Base-by-base conservation (phyloP, 768 basidiomycete genomes). In the Lactarius deliciosus region DNA sequence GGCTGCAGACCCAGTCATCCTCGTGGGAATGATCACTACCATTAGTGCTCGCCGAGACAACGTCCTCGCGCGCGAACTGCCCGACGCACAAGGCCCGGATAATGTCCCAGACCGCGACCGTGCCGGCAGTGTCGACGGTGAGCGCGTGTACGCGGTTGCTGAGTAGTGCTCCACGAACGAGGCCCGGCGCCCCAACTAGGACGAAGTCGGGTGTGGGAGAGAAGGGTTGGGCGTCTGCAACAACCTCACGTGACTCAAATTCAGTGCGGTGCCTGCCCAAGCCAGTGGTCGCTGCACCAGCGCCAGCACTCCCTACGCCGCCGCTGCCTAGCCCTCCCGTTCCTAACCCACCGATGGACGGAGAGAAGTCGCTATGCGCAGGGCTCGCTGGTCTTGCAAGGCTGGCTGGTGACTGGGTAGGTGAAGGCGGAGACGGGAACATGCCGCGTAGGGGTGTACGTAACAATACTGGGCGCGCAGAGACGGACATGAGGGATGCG, bases 71-170 rank as follows among this genome's bases (percentile, higher is more conserved):
- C 6, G 76, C 70, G 76, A 86, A 96, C 57, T 81, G 77, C 1
- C 96, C 96, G 4, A 88, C 75, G 76, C 95, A 98, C 2, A 79
- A 65, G 0, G 90, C 88, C 1, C 88, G 81, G 13, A 95, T 83
- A 65, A 99, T 86, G 78, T 98, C 91, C 96, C 96, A 99, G 8
- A 94, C 89, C 0, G 89, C 91, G 13, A 98, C 89, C 71, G 91
- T 87, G 6, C 95, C 94, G 1, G 84, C 82, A 0, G 94, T 96
- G 73, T 98, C 91, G 50, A 97, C 89, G 0, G 94, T 94, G 54
- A 99, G 79, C 22, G 91, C 94, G 73, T 98, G 95, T 70, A 94
- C 81, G 66, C 92, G 83, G 74, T 98, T 94, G 75, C 93, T 97
- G 50, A 98, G 78, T 57, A 96, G 80, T 50, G 91, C 78, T 8